Conservation (phyloP, 2,329 filamentous ascomycete species). For the Trichoderma breve region DNA sequence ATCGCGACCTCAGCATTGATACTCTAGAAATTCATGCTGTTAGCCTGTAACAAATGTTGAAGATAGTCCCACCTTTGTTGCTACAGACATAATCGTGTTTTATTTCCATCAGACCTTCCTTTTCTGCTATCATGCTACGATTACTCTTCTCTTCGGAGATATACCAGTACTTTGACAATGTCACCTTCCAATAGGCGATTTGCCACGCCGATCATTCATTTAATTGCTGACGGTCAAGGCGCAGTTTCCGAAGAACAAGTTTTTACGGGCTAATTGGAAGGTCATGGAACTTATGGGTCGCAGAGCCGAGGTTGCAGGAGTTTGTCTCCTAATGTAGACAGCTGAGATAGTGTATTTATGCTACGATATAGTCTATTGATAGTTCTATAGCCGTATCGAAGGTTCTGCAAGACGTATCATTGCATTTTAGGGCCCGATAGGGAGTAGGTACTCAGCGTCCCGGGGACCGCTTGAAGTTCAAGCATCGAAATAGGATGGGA, state of each 20-base stretch:
- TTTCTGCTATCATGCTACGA: not conserved
- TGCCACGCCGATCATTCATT: not conserved
- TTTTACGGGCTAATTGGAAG: not conserved
- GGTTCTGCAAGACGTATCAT: not conserved
- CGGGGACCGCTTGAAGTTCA: no score
- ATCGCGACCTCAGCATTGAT: not conserved
- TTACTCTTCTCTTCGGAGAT: not conserved
- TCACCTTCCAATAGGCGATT: not conserved
- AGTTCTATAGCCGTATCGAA: not conserved
- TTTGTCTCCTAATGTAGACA: not conserved
- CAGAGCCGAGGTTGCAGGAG: not conserved
- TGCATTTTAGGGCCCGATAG: no score
- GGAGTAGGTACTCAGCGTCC: no score
- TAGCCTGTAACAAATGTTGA: not conserved
- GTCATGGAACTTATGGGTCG: not conserved
- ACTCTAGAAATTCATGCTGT: not conserved
- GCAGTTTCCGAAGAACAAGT: not conserved
- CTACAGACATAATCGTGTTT: not conserved
- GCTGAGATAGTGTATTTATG: not conserved
- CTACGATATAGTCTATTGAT: not conserved
- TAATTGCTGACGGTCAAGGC: not conserved
- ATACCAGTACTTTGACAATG: not conserved
- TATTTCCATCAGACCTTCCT: not conserved
- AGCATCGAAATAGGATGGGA: no score
- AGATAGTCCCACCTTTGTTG: not conserved